Base-by-base conservation (phyloP, 2,329 filamentous ascomycete species). In the Gremmenia infestans region DNA sequence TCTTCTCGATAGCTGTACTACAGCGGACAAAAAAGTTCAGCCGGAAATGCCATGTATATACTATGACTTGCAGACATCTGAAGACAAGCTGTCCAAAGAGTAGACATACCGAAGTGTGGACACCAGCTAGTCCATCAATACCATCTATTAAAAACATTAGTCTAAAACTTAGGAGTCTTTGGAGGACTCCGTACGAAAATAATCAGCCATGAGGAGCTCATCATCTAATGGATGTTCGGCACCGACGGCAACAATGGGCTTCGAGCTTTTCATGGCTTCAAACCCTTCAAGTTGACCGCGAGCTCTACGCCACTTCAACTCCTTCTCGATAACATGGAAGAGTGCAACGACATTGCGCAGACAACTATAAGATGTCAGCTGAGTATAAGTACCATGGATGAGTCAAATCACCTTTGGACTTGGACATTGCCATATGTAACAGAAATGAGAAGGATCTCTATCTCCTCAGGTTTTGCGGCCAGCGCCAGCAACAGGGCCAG, bases 341-440 rank as follows among this genome's bases (percentile, higher is more conserved):
- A 97, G 78, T 23, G 91, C 88, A 40, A 97, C 86, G 15, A 89
- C 86, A 73, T 99, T 99, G 50, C 88, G 85, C 50, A 97, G 79
- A 67, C 91, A 97, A 72, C 88, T 92, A 45, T 28, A 15, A 40
- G 14, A 47, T 19, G 19, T 58, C 37, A 64, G 49, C 25, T 54
- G 32, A 35, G 42, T 46, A 32, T 39, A 7, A 23, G 15, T 14
- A n/a, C 32, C 22, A n/a, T 19, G 39, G 6, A 47, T n/a, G 42
- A 36, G 3, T 47, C 9, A 15, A 42, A 45, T 43, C 72, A 91
- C 88, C 85, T 92, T 60, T 91, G 80, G 15, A 96, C 83, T 63
- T 92, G 85, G 22, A 97, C 89, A 70, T 99, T 99, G 55, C 94
- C 94, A 72, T 94, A 97, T 0, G 92, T 96, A 58, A 97, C 81